Base-by-base conservation (phyloP, 2,329 filamentous ascomycete genomes). In the Bipolaris cookei region DNA sequence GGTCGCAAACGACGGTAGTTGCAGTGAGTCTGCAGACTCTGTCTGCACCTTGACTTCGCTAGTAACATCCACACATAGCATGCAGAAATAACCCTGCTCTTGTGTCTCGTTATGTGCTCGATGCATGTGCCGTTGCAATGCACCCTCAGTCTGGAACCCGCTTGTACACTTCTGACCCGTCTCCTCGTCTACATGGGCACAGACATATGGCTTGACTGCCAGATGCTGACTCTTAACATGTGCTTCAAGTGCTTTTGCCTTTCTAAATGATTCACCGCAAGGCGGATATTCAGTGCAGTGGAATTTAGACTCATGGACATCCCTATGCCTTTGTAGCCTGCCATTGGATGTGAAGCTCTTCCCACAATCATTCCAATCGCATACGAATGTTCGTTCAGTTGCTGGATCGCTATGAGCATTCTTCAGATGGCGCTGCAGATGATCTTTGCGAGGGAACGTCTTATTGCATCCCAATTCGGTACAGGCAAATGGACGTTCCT, bases 311-410 rank as follows among this genome's bases (percentile, higher is more conserved):
- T 90, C 85, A 74, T 97, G 93, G 1, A 90, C 87, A n/a, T 87
- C 85, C 47, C 88, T 81, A 73, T 97, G 93, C 35, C 91, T 84
- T 57, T 89, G 86, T 16, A 97, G 83, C 43, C 91, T 83, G 8
- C 90, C 92, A 2, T 88, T 88, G 0, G 91, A 96, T 47, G 91
- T 84, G 72, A 97, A 97, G 32, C 84, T 87, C 80, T 94, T 95
- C 48, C 82, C 86, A 72, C 94, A 97, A 5, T 83, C 87, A 13
- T 86, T 82, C 68, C 86, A 86, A n/a, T 83, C 80, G 78, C 93
- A 97, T 23, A 84, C 76, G 73, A 92, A 89, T 44, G 87, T 84
- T 56, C 89, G 84, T 63, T 91, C 62, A 13, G 62, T 84, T 52
- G 86, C 81, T 3, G 60, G 58, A 8, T 70, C 66, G 18, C 85